A percentile compares a stretch with the other conserved stretches of the same genome.
These are phyloP conservation scores for Boletus fagicola DNA, from an alignment of 768 basidiomycete species.

Conservation along the genomic window DNA sequence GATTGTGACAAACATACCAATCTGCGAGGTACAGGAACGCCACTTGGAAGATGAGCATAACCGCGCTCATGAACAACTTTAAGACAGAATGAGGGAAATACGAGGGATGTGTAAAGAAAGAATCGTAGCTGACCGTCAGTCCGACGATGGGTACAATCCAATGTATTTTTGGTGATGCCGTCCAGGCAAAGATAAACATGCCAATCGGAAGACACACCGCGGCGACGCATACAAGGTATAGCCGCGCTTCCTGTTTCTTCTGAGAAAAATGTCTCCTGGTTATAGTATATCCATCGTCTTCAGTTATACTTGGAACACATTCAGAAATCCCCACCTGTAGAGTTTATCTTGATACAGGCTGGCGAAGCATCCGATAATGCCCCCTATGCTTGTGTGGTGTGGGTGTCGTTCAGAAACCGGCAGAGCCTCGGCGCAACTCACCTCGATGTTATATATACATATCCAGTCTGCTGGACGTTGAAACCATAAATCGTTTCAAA, in stretches of 20 bases:
- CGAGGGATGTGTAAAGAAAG: background rate
- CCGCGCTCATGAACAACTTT: conserved; percentile 41
- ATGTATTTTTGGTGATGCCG: conserved; percentile 50
- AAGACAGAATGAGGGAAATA: background rate
- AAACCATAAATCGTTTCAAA: conserved; percentile 61
- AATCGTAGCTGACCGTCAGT: conserved; percentile 18
- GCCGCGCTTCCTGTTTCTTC: conserved; percentile 53
- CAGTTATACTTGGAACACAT: conserved; percentile 11
- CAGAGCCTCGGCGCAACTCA: conserved; percentile 27
- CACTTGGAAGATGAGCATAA: conserved; percentile 44
- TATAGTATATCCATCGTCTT: conserved; percentile 16
- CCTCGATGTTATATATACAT: conserved; percentile 54
- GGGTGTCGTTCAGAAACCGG: background rate
- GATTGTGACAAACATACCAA: conserved; percentile 34
- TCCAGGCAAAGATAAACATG: conserved; percentile 74
- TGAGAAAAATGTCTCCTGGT: conserved; percentile 18
- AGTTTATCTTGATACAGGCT: conserved; percentile 50
- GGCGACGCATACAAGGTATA: conserved; percentile 54
- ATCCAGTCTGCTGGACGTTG: conserved; percentile 55
- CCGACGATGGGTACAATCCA: conserved; percentile 50
- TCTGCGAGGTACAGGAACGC: conserved; percentile 51
- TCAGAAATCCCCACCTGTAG: conserved; percentile 38
- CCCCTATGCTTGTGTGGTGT: conserved; percentile 45
- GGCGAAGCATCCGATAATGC: conserved; percentile 42
- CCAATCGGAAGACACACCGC: conserved; percentile 52